Conservation (phyloP, 2,329 filamentous ascomycete species). For the Nemania sp. region DNA sequence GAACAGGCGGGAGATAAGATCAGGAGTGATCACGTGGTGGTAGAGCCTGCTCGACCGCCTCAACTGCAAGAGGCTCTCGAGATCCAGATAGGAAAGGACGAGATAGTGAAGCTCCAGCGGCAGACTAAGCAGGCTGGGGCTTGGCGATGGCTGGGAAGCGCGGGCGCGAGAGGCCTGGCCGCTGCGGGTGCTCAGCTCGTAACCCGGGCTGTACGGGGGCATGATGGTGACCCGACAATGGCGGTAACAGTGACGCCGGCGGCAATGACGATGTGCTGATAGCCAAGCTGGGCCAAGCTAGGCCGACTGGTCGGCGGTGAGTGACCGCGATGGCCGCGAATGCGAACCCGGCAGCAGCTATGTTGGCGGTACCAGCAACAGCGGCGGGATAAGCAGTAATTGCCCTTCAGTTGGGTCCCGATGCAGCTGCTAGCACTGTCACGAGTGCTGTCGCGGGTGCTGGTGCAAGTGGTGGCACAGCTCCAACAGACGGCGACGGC, state of each 20-base stretch:
- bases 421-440: no score
- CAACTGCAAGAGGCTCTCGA: slow-evolving; percentile 32
- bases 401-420: no score
- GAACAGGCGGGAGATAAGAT: slow-evolving; percentile 34
- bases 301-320: not conserved
- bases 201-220: slow-evolving; percentile 19
- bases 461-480: not conserved
- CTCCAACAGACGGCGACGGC: not conserved
- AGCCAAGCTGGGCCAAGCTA: not conserved
- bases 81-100: slow-evolving; percentile 33
- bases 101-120: slow-evolving; percentile 37
- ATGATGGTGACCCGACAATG: slow-evolving; percentile 21
- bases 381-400: no score
- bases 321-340: not conserved
- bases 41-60: slow-evolving; percentile 32
- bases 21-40: slow-evolving; percentile 34
- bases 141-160: not conserved
- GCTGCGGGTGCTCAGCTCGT: slow-evolving; percentile 14
- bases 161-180: slow-evolving; percentile 7
- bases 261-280: not conserved
- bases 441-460: no score
- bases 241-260: not conserved
- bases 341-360: not conserved
- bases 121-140: slow-evolving; percentile 28
- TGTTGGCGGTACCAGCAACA: no score